These are phyloP conservation scores for Suaeda aralocaspica DNA, from an alignment of 148 eudicot species.

Conservation along the genomic window DNA sequence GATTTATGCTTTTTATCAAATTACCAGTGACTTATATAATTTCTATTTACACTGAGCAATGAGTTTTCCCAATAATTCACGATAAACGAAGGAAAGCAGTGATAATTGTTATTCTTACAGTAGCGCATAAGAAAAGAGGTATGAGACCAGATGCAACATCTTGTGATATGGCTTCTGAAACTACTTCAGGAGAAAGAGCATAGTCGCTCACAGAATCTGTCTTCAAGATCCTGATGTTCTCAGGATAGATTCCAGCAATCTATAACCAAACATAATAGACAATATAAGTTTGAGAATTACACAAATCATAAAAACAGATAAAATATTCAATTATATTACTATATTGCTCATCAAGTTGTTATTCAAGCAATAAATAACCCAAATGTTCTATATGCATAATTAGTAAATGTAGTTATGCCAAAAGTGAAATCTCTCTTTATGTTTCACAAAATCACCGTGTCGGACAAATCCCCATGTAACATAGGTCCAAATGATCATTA, in stretches of 20 bases:
- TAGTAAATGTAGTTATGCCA: no score
- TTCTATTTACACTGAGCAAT: no score
- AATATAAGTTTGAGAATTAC: background rate
- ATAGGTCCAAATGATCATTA: no score
- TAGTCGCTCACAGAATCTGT: conserved; percentile 59
- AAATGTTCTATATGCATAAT: no score
- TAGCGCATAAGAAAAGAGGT: conserved; percentile 77
- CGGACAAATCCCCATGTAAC: no score
- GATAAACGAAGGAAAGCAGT: background rate
- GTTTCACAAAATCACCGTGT: no score
- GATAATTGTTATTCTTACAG: conserved; percentile 49
- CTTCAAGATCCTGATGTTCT: conserved; percentile 67
- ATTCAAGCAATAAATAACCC: no score
- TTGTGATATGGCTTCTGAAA: conserved; percentile 49
- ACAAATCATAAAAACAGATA: background rate
- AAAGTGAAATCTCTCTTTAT: no score
- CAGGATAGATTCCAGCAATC: conserved; percentile 86
- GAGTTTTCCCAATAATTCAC: background rate
- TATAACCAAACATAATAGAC: conserved; percentile 29
- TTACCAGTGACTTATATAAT: no score
- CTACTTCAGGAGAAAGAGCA: conserved; percentile 69
- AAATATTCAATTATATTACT: background rate
- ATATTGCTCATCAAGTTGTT: no score
- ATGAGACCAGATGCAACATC: conserved; percentile 68
- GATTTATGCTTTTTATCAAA: no score